Evolutionary conservation across 2,329 filamentous ascomycete genomes (phyloP), one percentile per base, ranked within the genome.

Genomic region (Sclerotinia spermophila): DNA sequence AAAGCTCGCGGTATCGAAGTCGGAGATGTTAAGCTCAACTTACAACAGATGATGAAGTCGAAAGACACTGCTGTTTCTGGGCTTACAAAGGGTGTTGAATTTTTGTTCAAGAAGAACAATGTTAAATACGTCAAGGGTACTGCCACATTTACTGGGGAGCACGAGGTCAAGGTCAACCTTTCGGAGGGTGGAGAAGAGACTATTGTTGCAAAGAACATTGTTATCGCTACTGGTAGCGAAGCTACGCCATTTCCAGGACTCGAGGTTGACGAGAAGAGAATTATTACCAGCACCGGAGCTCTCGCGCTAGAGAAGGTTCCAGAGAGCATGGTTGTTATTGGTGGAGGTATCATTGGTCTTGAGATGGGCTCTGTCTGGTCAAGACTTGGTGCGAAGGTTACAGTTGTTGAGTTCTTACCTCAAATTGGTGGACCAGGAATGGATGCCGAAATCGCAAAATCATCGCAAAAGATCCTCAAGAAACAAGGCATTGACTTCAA

Each of bases 301-400:
- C 91, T 99, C 79, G 87, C 94, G 55, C 87, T 99, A 73, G 87
- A 93, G 78, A 88, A 97, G 85, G 92, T 99, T 51, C 96, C 96
- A 58, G 94, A 97, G 87, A 96, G 92, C 84, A 91, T 99, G 92
- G 86, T 96, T 74, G 96, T 99, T 78, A 97, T 99, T 80, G 96
- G 96, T 77, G 96, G 96, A 81, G 96, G 96, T 82, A 99, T 99
- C 82, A 99, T 99, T 79, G 96, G 96, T 81, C 89, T 99, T 56
- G 96, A 99, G 84, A 99, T 99, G 96, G 93, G 85, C 74, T 98
- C 95, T 68, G 96, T 99, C 68, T 99, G 96, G 96, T 97, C 94
- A 72, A 89, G 96, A 79, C 86, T 99, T 73, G 96, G 96, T 74
- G 83, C 94, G 74, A 93, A 98, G 83, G 96, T 99, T 72, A 99